These are phyloP conservation scores for Carpinus fangiana DNA, from an alignment of 306 rosid genomes.

Conservation along the genomic window DNA sequence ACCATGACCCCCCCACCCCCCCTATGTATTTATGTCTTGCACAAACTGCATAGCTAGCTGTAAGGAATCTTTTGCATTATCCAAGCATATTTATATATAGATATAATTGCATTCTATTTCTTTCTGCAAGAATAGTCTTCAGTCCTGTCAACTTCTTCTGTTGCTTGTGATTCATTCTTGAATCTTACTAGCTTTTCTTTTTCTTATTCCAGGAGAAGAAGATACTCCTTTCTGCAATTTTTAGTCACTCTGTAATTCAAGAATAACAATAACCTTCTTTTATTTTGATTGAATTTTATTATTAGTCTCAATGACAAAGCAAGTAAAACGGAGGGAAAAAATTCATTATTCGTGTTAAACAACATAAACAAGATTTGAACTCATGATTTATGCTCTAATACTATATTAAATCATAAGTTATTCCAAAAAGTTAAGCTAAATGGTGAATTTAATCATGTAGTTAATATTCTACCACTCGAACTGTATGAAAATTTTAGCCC, in stretches of 20 bases:
- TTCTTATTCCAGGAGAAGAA: neutral
- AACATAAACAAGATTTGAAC: no score
- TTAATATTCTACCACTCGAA: neutral
- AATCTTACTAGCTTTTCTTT: neutral
- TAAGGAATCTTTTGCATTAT: constrained; percentile 6
- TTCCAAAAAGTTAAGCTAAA: no score
- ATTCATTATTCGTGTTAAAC: neutral
- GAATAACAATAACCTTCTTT: neutral
- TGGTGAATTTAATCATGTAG: no score
- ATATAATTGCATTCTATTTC: neutral
- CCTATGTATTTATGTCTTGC: neutral
- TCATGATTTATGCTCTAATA: no score
- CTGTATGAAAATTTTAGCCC: constrained; percentile 13
- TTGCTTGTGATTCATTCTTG: neutral
- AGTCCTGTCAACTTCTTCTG: constrained; percentile 3
- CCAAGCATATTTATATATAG: neutral
- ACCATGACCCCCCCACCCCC: constrained; percentile 17
- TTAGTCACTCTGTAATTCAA: neutral
- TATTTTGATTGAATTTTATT: neutral
- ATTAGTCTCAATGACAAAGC: constrained; percentile 4
- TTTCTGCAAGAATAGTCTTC: neutral
- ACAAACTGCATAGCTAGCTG: neutral
- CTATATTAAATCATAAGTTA: no score
- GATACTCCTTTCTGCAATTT: neutral
- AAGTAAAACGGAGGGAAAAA: neutral